These are phyloP conservation scores for Skeletonema marinoi DNA, from an alignment of 108 stramenopile species.

Conservation along the genomic window DNA sequence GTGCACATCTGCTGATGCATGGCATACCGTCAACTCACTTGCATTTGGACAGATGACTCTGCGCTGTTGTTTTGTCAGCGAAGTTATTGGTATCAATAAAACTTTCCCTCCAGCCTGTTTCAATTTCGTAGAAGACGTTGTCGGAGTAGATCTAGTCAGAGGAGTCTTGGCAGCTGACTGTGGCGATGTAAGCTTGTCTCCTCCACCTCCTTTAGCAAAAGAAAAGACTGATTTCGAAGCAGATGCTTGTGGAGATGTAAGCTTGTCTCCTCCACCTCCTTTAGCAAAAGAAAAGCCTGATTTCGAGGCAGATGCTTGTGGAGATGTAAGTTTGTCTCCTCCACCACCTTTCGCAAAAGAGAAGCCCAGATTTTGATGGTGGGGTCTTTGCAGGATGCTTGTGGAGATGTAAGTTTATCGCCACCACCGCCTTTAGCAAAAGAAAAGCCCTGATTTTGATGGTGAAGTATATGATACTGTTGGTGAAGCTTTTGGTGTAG, in stretches of 20 bases:
- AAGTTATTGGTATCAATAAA: conserved; percentile 24
- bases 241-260: conserved; percentile 21
- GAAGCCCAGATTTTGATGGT: conserved; percentile 48
- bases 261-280: conserved; percentile 59
- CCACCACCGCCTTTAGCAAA: conserved; percentile 71
- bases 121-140: background rate
- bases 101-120: background rate
- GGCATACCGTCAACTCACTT: conserved; percentile 23
- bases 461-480: conserved; percentile 25
- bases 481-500: conserved; percentile 44
- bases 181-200: conserved; percentile 42
- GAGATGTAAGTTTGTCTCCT: conserved; percentile 45
- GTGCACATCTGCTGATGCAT: background rate
- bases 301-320: conserved; percentile 17
- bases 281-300: conserved; percentile 68
- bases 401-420: conserved; percentile 36
- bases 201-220: conserved; percentile 71
- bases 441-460: conserved; percentile 59
- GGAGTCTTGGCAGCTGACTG: conserved; percentile 1
- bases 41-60: conserved; percentile 27
- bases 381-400: conserved; percentile 4
- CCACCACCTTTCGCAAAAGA: conserved; percentile 72
- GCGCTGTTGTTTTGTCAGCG: conserved; percentile 15
- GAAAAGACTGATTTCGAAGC: conserved; percentile 57
- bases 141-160: background rate